These are phyloP conservation scores for Cicer arietinum DNA, from an alignment of 306 rosid genomes.

Conservation along the genomic window DNA sequence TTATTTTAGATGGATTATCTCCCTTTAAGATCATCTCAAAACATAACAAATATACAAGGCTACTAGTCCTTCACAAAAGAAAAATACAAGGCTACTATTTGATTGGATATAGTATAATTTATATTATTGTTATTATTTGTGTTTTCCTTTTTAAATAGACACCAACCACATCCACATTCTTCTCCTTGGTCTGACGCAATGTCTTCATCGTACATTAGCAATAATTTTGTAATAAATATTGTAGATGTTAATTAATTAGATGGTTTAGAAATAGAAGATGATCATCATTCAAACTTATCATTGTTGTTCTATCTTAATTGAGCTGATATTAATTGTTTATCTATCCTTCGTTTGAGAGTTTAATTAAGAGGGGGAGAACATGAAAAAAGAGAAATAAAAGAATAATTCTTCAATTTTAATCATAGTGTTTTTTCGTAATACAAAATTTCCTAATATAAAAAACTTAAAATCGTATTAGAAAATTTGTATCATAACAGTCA, in stretches of 20 bases:
- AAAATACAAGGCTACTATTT: neutral
- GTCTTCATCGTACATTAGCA: neutral
- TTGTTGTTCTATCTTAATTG: neutral
- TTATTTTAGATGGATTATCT: neutral
- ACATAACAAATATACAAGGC: neutral
- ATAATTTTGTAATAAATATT: neutral
- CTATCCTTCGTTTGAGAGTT: no score
- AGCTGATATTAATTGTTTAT: neutral
- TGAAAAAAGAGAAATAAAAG: no score
- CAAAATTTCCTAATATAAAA: no score
- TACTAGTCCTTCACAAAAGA: no score
- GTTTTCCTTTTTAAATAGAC: conserved; percentile 7
- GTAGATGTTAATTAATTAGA: neutral
- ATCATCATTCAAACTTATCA: neutral
- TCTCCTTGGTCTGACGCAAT: conserved; percentile 40
- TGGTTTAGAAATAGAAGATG: neutral
- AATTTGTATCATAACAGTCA: no score
- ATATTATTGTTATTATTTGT: neutral
- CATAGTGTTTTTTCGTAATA: no score
- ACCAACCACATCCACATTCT: conserved; percentile 52
- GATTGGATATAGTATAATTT: neutral
- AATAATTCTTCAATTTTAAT: no score
- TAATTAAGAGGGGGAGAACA: no score
- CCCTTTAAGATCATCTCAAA: conserved; percentile 16
- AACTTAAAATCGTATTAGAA: no score